Base-by-base conservation (phyloP, 2,329 filamentous ascomycete genomes). In the Calonectria crousiana region DNA sequence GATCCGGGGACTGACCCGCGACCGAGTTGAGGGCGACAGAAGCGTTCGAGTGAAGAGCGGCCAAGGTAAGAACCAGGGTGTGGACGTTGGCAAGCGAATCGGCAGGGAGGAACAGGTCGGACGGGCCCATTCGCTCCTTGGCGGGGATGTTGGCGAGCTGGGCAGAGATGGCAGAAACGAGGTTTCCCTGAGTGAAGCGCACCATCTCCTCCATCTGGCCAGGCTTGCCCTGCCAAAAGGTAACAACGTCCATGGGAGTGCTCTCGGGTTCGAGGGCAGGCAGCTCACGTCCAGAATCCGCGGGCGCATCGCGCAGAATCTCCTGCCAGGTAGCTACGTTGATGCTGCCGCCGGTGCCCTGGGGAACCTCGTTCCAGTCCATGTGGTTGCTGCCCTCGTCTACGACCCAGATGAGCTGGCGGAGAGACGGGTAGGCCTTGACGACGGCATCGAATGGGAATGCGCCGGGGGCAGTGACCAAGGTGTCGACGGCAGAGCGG, bases 241-340 rank as follows among this genome's bases (percentile, higher is more conserved):
- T 89, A 58, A 95, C 86, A 18, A 94, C 82, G 62, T 92, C 90
- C 71, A 88, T 87, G 4, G 90, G 85, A 51, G 87, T 85, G 30
- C 84, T 82, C 72, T 90, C 90, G 30, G 88, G 89, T 51, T 92
- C 90, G 66, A 90, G 85, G 13, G 89, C 85, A 1, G 95, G 95
- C 16, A 98, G 88, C 26, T 95, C 91, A 10, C 86, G 86, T 52
- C 89, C 90, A 47, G 90, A 88, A 69, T 87, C 87, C 34, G 87
- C 85, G 23, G 92, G 91, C 77, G 90, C 89, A 75, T 97, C 94
- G 77, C 93, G 91, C 32, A 98, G 87, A 68, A 98, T 90, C 74
- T 98, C 95, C 81, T 98, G 95, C 96, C 96, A 99, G 18, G 96
- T 97, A n/a, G 93, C 91, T 20, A 98, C 94, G 71, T 94, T 94